phyloP scores from a whole-genome alignment of 2,329 filamentous ascomycete genomes.

The Cercospora sesami region DNA sequence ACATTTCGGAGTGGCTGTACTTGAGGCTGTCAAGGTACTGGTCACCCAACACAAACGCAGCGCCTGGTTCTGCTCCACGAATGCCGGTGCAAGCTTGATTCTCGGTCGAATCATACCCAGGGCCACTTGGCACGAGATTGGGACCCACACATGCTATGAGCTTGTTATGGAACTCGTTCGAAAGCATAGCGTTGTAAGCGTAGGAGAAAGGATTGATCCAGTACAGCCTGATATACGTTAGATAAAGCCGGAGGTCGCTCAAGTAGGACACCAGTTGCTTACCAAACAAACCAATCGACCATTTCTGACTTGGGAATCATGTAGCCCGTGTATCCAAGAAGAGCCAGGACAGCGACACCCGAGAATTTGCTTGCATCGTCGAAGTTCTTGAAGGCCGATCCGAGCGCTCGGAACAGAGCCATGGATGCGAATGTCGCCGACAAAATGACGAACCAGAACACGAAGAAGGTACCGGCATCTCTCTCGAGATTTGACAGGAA shows the following conservation, averaged over 20 bases:
- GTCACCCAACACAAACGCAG: constrained; percentile 58
- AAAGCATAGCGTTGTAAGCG: constrained; percentile 50
- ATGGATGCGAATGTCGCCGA: constrained; percentile 45
- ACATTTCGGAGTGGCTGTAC: constrained; percentile 41
- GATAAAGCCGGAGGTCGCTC: neutral
- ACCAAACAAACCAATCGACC: constrained; percentile 15
- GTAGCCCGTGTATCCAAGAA: constrained; percentile 27
- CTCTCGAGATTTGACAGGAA: constrained; percentile 61
- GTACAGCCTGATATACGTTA: constrained; percentile 23
- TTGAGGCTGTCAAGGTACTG: constrained; percentile 58
- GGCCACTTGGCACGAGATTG: constrained; percentile 33
- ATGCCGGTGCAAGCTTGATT: constrained; percentile 44
- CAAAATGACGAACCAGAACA: constrained; percentile 55
- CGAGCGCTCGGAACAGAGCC: constrained; percentile 47
- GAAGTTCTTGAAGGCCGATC: constrained; percentile 28
- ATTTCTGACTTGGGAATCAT: constrained; percentile 13
- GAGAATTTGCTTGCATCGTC: constrained; percentile 33
- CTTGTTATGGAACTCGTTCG: constrained; percentile 6
- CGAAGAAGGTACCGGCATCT: constrained; percentile 59
- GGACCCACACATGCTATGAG: constrained; percentile 51
- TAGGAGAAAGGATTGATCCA: constrained; percentile 63
- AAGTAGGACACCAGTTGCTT: neutral
- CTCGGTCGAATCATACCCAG: constrained; percentile 40
- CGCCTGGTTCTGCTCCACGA: constrained; percentile 59
- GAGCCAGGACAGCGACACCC: constrained; percentile 27